Evolutionary conservation across 345 rosid genomes (phyloP), one percentile per base, ranked within the genome.

Genomic region (Moricandia arvensis): DNA sequence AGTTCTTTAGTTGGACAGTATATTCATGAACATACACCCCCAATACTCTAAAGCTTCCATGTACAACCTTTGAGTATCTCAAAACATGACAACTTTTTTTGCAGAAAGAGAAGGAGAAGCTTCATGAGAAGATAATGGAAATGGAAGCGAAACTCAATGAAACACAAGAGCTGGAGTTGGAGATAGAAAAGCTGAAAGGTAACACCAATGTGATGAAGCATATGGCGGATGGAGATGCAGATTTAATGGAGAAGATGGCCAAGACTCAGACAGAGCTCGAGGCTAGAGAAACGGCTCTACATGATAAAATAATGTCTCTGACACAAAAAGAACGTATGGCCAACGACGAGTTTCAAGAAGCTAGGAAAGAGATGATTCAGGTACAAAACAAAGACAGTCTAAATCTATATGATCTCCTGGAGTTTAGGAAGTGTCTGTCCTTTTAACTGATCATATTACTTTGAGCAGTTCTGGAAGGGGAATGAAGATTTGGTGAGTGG

Each of bases 291-390:
- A 81, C 79, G 45, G 84, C 85, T 55, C 69, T 83, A 12, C 38
- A 64, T n/a, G 60, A 8, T 49, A 87, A 88, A 13, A 58, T 45
- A 2, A 82, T 84, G 65, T 75, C 86, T 35, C 85, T 87, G 21
- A 26, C 83, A 43, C 54, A 84, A 43, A 82, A 82, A 86, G 85
- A 93, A 33, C 84, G 82, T 7, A 67, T 15, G 73, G 75, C 54
- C 51, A 89, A 89, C 60, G 87, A 87, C 27, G 92, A 93, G 69
- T 73, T 85, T 75, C 92, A 85, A 62, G 89, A 75, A 0, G 94
- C 87, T 71, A 88, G 86, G n/a, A 93, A 91, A 78, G 94, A 81
- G 80, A 38, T 93, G 67, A 86, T 91, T 26, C 67, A 7, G 66
- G 98, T 87, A 72, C 15, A 77, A 68, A 24, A 26, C 33, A 11